Conservation (phyloP, 768 basidiomycete genomes). For the Tremella yokohamensis region DNA sequence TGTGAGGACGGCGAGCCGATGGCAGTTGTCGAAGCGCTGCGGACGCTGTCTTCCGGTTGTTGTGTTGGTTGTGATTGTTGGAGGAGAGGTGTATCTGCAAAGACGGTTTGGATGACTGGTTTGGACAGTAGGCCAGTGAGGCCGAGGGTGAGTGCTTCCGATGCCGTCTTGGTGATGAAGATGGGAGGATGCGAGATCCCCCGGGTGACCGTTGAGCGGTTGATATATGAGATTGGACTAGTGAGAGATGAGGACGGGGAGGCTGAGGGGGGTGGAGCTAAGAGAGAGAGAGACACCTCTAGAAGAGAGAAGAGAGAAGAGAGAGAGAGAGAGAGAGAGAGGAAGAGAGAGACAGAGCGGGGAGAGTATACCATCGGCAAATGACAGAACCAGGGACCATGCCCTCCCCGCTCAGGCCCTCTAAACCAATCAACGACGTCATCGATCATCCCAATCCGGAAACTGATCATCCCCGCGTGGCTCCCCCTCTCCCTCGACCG, state of each 20-base stretch:
- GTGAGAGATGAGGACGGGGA: slow-evolving; percentile 14
- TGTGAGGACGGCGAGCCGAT: slow-evolving; percentile 19
- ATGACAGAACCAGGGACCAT: not conserved
- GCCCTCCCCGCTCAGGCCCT: no score
- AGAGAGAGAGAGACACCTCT: not conserved
- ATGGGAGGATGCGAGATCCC: not conserved
- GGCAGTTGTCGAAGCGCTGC: slow-evolving; percentile 11
- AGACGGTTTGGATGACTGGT: slow-evolving; percentile 48
- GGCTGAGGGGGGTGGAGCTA: not conserved
- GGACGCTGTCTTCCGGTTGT: not conserved
- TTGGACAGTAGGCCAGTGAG: slow-evolving; percentile 46
- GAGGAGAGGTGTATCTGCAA: slow-evolving; percentile 17
- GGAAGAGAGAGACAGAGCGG: not conserved
- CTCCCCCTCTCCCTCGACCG: not conserved
- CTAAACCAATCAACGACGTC: not conserved
- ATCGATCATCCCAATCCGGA: not conserved
- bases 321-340: not conserved
- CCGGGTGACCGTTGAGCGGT: no score
- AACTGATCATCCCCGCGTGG: not conserved
- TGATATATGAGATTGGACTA: not conserved
- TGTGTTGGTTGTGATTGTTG: not conserved
- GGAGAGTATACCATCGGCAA: not conserved
- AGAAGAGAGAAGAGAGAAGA: not conserved
- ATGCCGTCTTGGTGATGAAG: slow-evolving; percentile 36
- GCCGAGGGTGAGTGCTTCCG: slow-evolving; percentile 46